A percentile compares a stretch with the other conserved stretches of the same genome.
Conservation (phyloP, 148 eudicot species). For the Rhododendron williamsianum region DNA sequence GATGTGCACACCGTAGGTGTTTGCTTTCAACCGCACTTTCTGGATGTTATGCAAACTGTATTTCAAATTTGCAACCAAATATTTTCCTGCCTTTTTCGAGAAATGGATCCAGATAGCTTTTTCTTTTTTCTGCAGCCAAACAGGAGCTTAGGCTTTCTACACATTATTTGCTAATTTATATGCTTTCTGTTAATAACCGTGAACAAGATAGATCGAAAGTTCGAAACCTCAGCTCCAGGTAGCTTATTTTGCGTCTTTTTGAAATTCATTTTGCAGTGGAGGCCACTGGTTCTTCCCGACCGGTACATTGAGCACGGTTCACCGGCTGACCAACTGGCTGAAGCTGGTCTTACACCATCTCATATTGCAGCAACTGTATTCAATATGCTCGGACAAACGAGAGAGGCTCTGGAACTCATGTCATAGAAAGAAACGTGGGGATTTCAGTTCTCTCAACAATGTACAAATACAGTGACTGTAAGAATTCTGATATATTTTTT, state of each 20-base stretch:
- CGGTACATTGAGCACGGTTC: constrained; percentile 84
- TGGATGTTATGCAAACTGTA: not conserved
- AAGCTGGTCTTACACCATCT: constrained; percentile 70
- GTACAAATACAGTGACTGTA: constrained; percentile 11
- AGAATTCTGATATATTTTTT: not conserved
- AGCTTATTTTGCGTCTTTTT: not conserved
- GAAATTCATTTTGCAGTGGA: constrained; percentile 59
- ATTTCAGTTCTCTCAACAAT: not conserved
- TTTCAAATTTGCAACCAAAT: not conserved
- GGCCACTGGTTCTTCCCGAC: constrained; percentile 90
- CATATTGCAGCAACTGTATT: constrained; percentile 83
- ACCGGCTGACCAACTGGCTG: constrained; percentile 51
- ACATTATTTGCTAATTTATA: not conserved
- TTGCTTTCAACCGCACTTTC: not conserved
- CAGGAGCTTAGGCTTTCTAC: not conserved
- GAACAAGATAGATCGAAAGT: not conserved
- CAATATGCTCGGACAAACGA: constrained; percentile 65
- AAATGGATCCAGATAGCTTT: not conserved
- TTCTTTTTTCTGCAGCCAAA: not conserved
- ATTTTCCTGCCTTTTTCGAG: not conserved
- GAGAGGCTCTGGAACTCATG: constrained; percentile 79
- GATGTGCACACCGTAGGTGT: not conserved
- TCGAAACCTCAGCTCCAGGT: not conserved
- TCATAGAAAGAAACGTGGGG: constrained; percentile 15
- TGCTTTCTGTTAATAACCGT: not conserved